A percentile compares a stretch with the other conserved stretches of the same genome.
Conservation (phyloP, 2,329 filamentous ascomycete species). For the Mollisia scopiformis region DNA sequence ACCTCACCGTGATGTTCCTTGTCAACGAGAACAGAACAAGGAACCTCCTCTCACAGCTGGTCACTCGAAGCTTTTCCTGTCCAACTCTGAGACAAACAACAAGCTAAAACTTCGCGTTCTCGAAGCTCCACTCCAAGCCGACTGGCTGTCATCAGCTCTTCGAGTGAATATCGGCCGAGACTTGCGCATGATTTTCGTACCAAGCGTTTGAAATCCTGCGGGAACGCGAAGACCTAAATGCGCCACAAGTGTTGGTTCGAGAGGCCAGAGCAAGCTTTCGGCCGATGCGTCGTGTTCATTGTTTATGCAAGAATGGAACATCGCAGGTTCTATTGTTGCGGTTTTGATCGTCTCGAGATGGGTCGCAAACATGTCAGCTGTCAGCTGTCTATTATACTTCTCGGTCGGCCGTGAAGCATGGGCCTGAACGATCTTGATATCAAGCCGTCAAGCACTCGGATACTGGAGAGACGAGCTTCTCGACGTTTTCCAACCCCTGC, state of each 20-base stretch:
- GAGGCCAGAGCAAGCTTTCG: slow-evolving; percentile 7
- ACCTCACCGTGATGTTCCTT: too few relatives aligned
- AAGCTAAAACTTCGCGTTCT: not conserved
- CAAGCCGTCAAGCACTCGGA: not conserved
- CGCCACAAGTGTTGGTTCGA: not conserved
- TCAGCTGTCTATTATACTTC: not conserved
- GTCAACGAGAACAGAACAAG: not conserved
- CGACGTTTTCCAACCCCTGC: not conserved
- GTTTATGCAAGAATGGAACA: not conserved
- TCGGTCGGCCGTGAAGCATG: not conserved
- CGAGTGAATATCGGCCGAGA: not conserved
- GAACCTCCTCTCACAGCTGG: not conserved
- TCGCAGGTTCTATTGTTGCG: not conserved
- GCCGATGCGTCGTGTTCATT: not conserved
- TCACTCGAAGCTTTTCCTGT: not conserved
- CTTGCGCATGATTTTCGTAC: slow-evolving; percentile 1
- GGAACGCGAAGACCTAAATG: slow-evolving; percentile 6
- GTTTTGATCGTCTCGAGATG: not conserved
- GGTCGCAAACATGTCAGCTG: not conserved
- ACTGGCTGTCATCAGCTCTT: not conserved
- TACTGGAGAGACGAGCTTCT: not conserved
- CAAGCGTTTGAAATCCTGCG: slow-evolving; percentile 12
- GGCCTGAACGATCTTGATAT: not conserved
- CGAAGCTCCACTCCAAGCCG: not conserved
- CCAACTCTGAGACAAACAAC: not conserved